Evolutionary conservation across 306 rosid genomes (phyloP).

Genomic region (Vigna radiata): DNA sequence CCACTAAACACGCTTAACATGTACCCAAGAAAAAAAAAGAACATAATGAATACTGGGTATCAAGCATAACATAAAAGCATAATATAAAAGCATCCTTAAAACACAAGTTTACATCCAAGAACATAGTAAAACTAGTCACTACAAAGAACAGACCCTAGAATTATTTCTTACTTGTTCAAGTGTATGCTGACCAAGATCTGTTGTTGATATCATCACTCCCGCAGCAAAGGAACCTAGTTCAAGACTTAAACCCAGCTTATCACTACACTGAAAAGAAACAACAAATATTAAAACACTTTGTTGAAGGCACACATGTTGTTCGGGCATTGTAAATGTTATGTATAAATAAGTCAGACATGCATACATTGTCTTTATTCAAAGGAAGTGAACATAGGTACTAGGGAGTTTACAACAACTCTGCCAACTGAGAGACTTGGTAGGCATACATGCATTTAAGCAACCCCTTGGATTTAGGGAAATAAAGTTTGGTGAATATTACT

Average conservation of each 20-base stretch:
- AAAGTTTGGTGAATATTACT: constrained; percentile 27
- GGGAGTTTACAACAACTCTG: no score
- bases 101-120: constrained; percentile 15
- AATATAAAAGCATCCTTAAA: no score
- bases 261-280: constrained; percentile 87
- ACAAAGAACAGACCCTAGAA: constrained; percentile 40
- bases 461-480: constrained; percentile 22
- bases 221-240: constrained; percentile 99
- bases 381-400: no score
- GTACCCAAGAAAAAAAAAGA: constrained; percentile 11
- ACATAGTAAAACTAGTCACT: constrained; percentile 29
- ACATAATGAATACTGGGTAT: constrained; percentile 21
- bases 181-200: constrained; percentile 98
- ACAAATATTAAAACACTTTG: constrained; percentile 39
- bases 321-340: constrained; percentile 32
- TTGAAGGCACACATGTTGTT: constrained; percentile 35
- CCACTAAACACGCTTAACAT: constrained; percentile 21
- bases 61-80: no score
- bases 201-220: constrained; percentile 98
- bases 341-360: not conserved
- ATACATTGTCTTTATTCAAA: no score
- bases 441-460: constrained; percentile 18
- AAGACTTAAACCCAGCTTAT: constrained; percentile 95
- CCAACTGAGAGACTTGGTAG: no score
- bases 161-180: constrained; percentile 77